A percentile compares a stretch with the other conserved stretches of the same genome.
Evolutionary conservation across 2,329 filamentous ascomycete genomes (phyloP).

Genomic region (Ascochyta viciae-villosae): DNA sequence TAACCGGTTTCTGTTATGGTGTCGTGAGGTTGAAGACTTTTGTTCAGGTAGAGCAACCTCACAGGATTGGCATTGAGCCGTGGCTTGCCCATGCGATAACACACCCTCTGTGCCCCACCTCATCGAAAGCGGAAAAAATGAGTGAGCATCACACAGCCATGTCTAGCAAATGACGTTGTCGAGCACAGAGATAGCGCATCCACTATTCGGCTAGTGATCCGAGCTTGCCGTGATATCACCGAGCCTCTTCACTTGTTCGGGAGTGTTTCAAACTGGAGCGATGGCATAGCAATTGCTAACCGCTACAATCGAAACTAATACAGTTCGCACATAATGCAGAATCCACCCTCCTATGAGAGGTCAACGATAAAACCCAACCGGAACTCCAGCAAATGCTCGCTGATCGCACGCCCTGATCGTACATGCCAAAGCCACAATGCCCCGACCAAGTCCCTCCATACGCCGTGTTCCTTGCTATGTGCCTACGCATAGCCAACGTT

Average conservation of each 20-base stretch:
- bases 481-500: not conserved
- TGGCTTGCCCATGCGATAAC: constrained; percentile 2
- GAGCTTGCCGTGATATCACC: constrained; percentile 12
- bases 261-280: not conserved
- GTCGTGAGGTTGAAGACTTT: not conserved
- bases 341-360: not conserved
- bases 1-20: not conserved
- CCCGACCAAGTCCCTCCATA: not conserved
- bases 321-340: not conserved
- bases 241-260: not conserved
- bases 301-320: not conserved
- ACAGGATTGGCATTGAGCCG: not conserved
- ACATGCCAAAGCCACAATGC: constrained; percentile 6
- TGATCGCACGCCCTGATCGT: constrained; percentile 8
- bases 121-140: constrained; percentile 9
- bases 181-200: constrained; percentile 12
- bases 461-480: not conserved
- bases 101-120: constrained; percentile 9
- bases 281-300: not conserved
- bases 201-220: constrained; percentile 13
- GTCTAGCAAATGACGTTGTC: constrained; percentile 15
- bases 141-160: constrained; percentile 11
- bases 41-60: not conserved
- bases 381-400: constrained; percentile 16
- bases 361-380: not conserved